Base-by-base conservation (phyloP, 1,284 basidiomycete genomes). In the Marasmius fiardii region DNA sequence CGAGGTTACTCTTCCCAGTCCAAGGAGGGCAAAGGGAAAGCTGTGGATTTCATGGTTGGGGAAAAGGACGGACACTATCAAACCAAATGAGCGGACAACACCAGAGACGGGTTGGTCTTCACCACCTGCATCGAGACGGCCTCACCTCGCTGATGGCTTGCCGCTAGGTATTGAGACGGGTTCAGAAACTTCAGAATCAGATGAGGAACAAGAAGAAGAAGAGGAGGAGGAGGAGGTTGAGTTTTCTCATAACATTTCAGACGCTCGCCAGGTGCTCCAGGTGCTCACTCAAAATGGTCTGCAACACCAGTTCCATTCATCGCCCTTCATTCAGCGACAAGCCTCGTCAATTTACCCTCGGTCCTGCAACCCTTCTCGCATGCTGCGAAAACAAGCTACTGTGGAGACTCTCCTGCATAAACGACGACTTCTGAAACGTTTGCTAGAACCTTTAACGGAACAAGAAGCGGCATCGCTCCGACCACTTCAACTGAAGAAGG, bases 271-370 rank as follows among this genome's bases (percentile, higher is more conserved):
- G 23, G 65, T 67, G 45, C 69, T 69, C 33, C 64, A 62, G 18
- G 57, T 59, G 16, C 58, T 76, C 57, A 73, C 75, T 57, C 67
- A 65, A 59, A 78, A 77, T 64, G 73, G 72, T 55, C 71, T 81
- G 51, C 56, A 67, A 26, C 66, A 66, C 50, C 66, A 71, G 39
- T 67, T 71, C 51, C 75, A 75, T 28, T 72, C 78, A 7, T 75
- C 82, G 20, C 84, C 85, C n/a, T 74, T 82, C 60, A 65, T 78
- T 52, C 78, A 80, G 54, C 66, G 69, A 45, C 64, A 74, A 16
- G 65, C 65, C 45, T 59, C 65, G n/a, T 74, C 76, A 37, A 61
- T 79, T 56, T 91, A 83, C 66, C 88, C 88, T 60, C 83, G 83
- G 49, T 91, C 89, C 28, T 77, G 71, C 60, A 83, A 86, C 63